A percentile compares a stretch with the other conserved stretches of the same genome.
phyloP scores from a whole-genome alignment of 2,329 filamentous ascomycete genomes.

The Diaporthe nobilis region DNA sequence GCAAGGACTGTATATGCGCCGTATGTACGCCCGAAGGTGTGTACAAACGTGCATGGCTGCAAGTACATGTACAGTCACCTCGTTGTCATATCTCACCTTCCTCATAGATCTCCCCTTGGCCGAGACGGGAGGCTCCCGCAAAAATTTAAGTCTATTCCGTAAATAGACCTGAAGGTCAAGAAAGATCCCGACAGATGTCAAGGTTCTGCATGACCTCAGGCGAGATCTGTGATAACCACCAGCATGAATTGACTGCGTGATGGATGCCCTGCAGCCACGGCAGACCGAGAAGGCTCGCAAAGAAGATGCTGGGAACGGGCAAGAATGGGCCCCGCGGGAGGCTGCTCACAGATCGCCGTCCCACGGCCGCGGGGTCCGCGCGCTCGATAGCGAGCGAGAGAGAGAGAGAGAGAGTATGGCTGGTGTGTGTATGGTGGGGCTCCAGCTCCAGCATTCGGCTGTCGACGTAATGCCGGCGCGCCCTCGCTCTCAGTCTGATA shows the following conservation, averaged over 20 bases:
- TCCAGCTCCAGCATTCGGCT: background rate
- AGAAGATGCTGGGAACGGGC: background rate
- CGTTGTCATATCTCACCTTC: conserved; percentile 10
- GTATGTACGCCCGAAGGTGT: background rate
- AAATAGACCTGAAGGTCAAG: conserved; percentile 20
- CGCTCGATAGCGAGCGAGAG: background rate
- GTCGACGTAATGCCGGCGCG: conserved; percentile 14
- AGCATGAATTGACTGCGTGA: conserved; percentile 1
- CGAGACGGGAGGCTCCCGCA: conserved; percentile 31
- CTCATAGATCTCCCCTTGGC: conserved; percentile 23
- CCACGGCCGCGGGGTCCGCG: conserved; percentile 23
- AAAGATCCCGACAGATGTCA: conserved; percentile 27
- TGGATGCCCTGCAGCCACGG: background rate
- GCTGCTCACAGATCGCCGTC: conserved; percentile 1
- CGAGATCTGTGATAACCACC: conserved; percentile 9
- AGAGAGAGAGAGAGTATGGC: background rate
- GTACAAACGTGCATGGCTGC: background rate
- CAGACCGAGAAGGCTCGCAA: background rate
- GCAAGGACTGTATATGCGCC: background rate
- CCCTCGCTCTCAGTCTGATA: conserved; percentile 5
- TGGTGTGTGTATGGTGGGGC: background rate
- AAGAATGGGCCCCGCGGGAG: background rate
- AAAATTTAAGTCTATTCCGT: conserved; percentile 33
- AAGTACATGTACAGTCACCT: conserved; percentile 28
- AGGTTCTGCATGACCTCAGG: conserved; percentile 28